Conservation (phyloP, 768 basidiomycete species). For the Tylopilus sp. region DNA sequence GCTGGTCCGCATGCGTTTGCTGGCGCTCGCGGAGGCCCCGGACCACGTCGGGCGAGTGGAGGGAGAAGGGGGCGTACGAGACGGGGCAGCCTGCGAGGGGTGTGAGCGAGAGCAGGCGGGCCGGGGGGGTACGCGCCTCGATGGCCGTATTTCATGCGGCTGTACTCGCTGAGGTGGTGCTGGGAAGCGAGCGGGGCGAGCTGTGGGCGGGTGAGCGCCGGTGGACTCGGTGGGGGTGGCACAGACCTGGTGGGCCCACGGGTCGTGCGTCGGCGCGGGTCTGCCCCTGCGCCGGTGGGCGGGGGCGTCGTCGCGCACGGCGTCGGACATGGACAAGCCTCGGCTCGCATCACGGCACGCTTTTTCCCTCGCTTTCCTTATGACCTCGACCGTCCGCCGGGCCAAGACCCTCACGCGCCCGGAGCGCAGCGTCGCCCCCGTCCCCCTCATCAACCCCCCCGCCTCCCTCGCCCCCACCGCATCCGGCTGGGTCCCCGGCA, state of each 20-base stretch:
- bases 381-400: conserved; percentile 64
- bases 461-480: conserved; percentile 38
- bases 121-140: conserved; percentile 18
- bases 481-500: conserved; percentile 35
- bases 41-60: conserved; percentile 59
- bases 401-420: conserved; percentile 97
- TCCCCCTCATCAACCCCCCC: conserved; percentile 89
- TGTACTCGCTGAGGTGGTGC: conserved; percentile 72
- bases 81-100: conserved; percentile 47
- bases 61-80: conserved; percentile 59
- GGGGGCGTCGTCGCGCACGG: too few relatives aligned
- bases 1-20: conserved; percentile 31
- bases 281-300: too few relatives aligned
- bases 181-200: conserved; percentile 65
- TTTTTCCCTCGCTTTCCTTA: conserved; percentile 27
- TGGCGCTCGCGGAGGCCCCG: conserved; percentile 53
- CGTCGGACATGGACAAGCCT: too few relatives aligned
- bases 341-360: too few relatives aligned
- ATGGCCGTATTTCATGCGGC: conserved; percentile 62
- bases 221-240: too few relatives aligned
- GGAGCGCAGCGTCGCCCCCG: conserved; percentile 90
- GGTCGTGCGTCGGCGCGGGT: too few relatives aligned
- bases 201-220: too few relatives aligned
- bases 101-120: neutral
- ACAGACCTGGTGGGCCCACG: too few relatives aligned